These are phyloP conservation scores for Emmonsiellopsis sp. DNA, from an alignment of 2,329 filamentous ascomycete species.

Conservation along the genomic window DNA sequence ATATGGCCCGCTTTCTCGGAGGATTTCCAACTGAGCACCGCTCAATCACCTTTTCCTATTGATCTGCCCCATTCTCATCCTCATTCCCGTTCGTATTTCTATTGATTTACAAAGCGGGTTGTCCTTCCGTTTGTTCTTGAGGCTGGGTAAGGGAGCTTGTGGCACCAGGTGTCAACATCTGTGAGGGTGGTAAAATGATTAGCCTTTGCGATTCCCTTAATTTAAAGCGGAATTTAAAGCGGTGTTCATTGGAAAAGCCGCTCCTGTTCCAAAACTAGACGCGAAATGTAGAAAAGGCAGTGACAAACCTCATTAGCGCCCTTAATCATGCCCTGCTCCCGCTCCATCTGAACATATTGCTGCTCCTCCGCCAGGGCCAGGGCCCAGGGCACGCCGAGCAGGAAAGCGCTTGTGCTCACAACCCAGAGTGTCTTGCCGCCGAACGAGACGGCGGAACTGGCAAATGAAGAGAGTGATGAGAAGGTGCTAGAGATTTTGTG, in stretches of 20 bases:
- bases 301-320: constrained; percentile 65
- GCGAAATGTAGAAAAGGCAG: background rate
- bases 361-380: constrained; percentile 92
- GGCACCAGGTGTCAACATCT: constrained; percentile 37
- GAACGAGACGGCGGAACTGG: constrained; percentile 46
- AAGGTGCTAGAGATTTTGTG: constrained; percentile 56
- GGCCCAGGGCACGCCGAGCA: constrained; percentile 88
- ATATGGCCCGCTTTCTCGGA: too few relatives aligned
- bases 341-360: constrained; percentile 94
- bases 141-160: constrained; percentile 12
- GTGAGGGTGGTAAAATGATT: background rate
- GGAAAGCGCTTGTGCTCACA: constrained; percentile 75
- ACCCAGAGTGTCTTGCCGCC: constrained; percentile 86
- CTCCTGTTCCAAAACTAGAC: too few relatives aligned
- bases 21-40: background rate
- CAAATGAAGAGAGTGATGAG: constrained; percentile 36
- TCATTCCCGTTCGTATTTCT: background rate
- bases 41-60: background rate
- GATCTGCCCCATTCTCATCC: background rate
- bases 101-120: constrained; percentile 26
- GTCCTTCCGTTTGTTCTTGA: constrained; percentile 21
- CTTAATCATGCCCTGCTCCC: constrained; percentile 93
- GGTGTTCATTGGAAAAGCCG: background rate
- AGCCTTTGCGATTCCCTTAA: background rate
- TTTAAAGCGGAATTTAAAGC: background rate